phyloP scores from a whole-genome alignment of 768 basidiomycete genomes.

The Gymnopilus dilepis region DNA sequence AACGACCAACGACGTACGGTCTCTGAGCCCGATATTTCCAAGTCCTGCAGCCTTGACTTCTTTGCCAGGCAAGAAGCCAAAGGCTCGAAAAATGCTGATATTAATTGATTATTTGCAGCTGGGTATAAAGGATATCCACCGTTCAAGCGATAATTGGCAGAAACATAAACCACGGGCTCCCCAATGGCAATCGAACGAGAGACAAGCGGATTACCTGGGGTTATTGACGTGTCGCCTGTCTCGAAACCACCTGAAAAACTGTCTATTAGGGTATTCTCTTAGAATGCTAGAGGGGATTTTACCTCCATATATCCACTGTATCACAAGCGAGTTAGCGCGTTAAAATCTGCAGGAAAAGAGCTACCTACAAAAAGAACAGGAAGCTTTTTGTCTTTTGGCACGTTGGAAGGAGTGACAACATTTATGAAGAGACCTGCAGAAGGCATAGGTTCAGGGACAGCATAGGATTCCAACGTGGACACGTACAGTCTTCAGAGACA shows the following conservation, averaged over 20 bases:
- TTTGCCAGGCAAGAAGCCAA: conserved; percentile 47
- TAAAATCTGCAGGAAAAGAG: conserved; percentile 13
- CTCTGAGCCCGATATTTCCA: conserved; percentile 56
- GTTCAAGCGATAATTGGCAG: conserved; percentile 43
- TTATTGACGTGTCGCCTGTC: conserved; percentile 30
- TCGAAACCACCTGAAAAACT: conserved; percentile 34
- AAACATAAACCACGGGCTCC: conserved; percentile 43
- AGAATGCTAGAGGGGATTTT: background rate
- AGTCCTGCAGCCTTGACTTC: conserved; percentile 44
- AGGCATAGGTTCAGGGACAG: background rate
- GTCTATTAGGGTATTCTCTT: background rate
- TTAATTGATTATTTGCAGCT: background rate
- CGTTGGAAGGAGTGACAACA: conserved; percentile 39
- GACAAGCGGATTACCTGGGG: conserved; percentile 33
- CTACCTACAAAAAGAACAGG: conserved; percentile 48
- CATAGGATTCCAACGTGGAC: background rate
- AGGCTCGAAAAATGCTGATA: conserved; percentile 29
- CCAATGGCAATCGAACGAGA: conserved; percentile 36
- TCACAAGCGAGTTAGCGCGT: conserved; percentile 9
- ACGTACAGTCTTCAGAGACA: conserved; percentile 35
- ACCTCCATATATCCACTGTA: conserved; percentile 41
- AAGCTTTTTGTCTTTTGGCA: conserved; percentile 32
- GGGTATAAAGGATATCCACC: conserved; percentile 26
- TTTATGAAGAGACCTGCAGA: conserved; percentile 46
- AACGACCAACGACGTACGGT: conserved; percentile 43